Conservation (phyloP, 805 yeast species). For the Clavispora phyllophila region DNA sequence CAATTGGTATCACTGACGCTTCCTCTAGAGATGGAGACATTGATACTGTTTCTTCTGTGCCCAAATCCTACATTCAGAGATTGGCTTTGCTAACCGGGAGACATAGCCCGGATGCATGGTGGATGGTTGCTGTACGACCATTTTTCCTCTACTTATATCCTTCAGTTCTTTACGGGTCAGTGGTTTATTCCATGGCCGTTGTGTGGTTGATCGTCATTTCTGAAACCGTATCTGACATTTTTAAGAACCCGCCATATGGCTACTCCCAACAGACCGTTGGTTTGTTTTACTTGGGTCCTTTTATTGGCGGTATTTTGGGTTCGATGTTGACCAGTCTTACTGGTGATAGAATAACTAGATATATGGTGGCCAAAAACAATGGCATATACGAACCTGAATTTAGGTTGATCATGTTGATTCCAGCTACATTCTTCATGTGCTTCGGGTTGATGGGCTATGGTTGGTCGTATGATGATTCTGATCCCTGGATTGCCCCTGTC, state of each 20-base stretch:
- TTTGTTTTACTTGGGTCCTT: constrained; percentile 50
- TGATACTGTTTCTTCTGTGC: background rate
- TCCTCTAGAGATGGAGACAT: constrained; percentile 1
- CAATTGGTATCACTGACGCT: constrained; percentile 1
- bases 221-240: constrained; percentile 49
- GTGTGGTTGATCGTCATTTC: constrained; percentile 62
- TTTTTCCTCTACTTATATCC: constrained; percentile 49
- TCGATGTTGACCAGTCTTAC: constrained; percentile 48
- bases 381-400: constrained; percentile 64
- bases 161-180: constrained; percentile 44
- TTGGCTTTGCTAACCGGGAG: constrained; percentile 46
- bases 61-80: constrained; percentile 23
- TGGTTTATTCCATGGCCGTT: constrained; percentile 52
- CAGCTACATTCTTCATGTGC: constrained; percentile 38
- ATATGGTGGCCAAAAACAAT: constrained; percentile 38
- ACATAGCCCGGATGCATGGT: constrained; percentile 45
- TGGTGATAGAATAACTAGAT: constrained; percentile 45
- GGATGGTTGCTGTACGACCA: constrained; percentile 54
- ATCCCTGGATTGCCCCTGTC: constrained; percentile 54
- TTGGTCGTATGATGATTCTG: constrained; percentile 46
- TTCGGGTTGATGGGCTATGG: constrained; percentile 62
- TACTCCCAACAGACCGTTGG: constrained; percentile 46
- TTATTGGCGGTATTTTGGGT: constrained; percentile 54
- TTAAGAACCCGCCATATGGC: constrained; percentile 40
- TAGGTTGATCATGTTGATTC: constrained; percentile 49